A percentile compares a stretch with the other conserved stretches of the same genome.
These are phyloP conservation scores for Fomes fomentarius DNA, from an alignment of 1,284 basidiomycete genomes.

Conservation along the genomic window DNA sequence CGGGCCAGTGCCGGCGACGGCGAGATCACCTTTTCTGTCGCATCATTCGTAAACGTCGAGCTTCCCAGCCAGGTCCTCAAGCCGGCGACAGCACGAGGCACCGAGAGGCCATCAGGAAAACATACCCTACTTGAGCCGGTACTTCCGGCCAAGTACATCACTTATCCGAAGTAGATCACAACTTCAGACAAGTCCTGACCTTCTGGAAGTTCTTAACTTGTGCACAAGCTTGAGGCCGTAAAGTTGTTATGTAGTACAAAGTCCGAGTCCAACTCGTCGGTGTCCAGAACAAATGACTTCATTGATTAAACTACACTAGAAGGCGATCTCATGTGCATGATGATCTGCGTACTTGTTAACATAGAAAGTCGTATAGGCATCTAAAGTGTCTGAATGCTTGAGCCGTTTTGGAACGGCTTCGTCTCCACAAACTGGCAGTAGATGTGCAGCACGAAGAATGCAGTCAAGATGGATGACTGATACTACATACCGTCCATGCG, in stretches of 20 bases:
- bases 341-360: not conserved
- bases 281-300: no score
- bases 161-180: no score
- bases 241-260: no score
- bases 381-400: not conserved
- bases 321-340: constrained; percentile 1
- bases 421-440: not conserved
- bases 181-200: no score
- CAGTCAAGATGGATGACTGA: not conserved
- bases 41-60: not conserved
- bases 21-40: not conserved
- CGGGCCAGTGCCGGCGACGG: not conserved
- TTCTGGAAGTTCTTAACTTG: no score
- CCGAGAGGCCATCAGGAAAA: no score
- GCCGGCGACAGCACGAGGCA: not conserved
- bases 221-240: no score
- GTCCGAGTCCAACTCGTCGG: no score
- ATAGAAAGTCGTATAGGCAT: not conserved
- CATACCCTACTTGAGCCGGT: no score
- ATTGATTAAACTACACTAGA: no score
- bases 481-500: not conserved
- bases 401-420: not conserved
- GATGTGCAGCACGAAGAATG: not conserved
- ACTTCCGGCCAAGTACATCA: no score
- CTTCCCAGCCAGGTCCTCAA: not conserved